Conservation (phyloP, 148 eudicot species). For the Suaeda aralocaspica region DNA sequence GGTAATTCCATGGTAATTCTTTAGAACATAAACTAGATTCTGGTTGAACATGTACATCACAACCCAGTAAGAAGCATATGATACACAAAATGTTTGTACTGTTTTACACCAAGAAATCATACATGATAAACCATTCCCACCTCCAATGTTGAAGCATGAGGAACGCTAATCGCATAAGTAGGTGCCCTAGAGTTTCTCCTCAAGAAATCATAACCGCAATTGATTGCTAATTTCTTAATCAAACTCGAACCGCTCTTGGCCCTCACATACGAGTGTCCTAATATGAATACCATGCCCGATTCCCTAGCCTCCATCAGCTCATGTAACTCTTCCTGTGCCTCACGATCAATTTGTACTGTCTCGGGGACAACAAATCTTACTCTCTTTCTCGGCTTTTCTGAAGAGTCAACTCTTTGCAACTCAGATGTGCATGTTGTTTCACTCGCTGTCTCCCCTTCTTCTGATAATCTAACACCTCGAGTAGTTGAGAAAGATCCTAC, state of each 20-base stretch:
- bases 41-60: no score
- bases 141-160: slow-evolving; percentile 86
- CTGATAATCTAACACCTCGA: slow-evolving; percentile 38
- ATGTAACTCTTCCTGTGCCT: slow-evolving; percentile 55
- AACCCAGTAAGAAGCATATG: no score
- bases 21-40: no score
- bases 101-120: slow-evolving; percentile 23
- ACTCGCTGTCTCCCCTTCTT: slow-evolving; percentile 25
- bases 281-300: slow-evolving; percentile 78
- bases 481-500: slow-evolving; percentile 60
- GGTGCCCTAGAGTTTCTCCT: slow-evolving; percentile 76
- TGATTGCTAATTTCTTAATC: slow-evolving; percentile 65
- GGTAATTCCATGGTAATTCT: no score
- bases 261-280: slow-evolving; percentile 71
- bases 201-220: slow-evolving; percentile 84
- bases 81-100: slow-evolving; percentile 1
- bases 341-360: slow-evolving; percentile 42
- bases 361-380: slow-evolving; percentile 79
- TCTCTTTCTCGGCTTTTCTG: slow-evolving; percentile 44
- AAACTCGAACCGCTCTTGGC: slow-evolving; percentile 87
- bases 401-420: slow-evolving; percentile 36
- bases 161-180: slow-evolving; percentile 59
- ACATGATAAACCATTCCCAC: slow-evolving; percentile 93
- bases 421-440: slow-evolving; percentile 27
- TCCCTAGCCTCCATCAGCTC: slow-evolving; percentile 89